Evolutionary conservation across 2,329 filamentous ascomycete genomes (phyloP).

Genomic region (Didymella keratinophila): DNA sequence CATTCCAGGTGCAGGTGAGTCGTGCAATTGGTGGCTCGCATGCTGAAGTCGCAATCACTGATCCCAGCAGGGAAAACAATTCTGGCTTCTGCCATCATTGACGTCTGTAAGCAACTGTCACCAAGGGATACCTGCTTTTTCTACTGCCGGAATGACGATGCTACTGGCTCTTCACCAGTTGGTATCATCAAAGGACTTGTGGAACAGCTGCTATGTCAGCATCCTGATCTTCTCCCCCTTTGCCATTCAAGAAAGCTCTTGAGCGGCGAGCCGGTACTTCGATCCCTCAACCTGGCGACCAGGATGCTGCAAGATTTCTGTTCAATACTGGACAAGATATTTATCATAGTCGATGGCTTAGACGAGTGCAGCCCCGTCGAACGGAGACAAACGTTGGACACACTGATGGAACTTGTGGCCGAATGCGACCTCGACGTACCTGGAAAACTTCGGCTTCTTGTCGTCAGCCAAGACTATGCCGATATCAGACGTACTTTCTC

Average conservation of each 20-base stretch:
- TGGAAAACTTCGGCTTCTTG: slow-evolving; percentile 32
- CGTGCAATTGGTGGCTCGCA: too few relatives aligned
- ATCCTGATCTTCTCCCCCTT: slow-evolving; percentile 24
- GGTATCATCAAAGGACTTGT: slow-evolving; percentile 29
- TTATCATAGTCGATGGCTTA: slow-evolving; percentile 37
- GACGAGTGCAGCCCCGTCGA: slow-evolving; percentile 34
- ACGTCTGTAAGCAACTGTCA: slow-evolving; percentile 29
- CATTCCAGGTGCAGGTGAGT: slow-evolving; percentile 38
- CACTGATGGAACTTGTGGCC: slow-evolving; percentile 25
- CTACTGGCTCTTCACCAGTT: slow-evolving; percentile 22
- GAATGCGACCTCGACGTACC: too few relatives aligned
- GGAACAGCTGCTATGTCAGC: slow-evolving; percentile 29
- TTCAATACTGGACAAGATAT: slow-evolving; percentile 24
- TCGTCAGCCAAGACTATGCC: slow-evolving; percentile 38
- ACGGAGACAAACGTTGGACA: slow-evolving; percentile 31
- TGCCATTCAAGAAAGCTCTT: slow-evolving; percentile 19
- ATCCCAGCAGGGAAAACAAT: slow-evolving; percentile 36
- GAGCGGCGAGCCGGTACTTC: slow-evolving; percentile 31
- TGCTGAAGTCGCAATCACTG: too few relatives aligned
- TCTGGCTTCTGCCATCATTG: slow-evolving; percentile 37
- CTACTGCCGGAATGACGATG: slow-evolving; percentile 35
- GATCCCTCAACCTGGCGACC: slow-evolving; percentile 23
- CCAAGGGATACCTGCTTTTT: too few relatives aligned
- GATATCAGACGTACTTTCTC: slow-evolving; percentile 30
- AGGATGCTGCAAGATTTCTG: slow-evolving; percentile 35